Evolutionary conservation across 805 yeast species (phyloP).

Genomic region (Debaryomyces tyrocola): DNA sequence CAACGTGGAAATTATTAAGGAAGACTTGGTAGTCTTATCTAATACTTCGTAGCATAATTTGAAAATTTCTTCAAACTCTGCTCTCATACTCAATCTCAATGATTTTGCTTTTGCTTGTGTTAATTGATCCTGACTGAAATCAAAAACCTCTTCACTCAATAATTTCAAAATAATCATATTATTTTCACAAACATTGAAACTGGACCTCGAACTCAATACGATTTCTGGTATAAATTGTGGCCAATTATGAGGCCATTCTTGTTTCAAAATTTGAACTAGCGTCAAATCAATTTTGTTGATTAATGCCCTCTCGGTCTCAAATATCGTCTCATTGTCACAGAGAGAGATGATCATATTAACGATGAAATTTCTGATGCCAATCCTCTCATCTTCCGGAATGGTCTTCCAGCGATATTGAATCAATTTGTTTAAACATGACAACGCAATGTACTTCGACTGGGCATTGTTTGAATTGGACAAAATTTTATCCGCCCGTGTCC

Average conservation of each 20-base stretch:
- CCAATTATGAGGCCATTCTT: constrained; percentile 99
- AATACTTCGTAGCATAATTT: constrained; percentile 90
- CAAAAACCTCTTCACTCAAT: constrained; percentile 94
- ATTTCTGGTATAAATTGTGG: constrained; percentile 95
- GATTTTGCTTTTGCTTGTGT: constrained; percentile 91
- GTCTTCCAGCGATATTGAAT: constrained; percentile 93
- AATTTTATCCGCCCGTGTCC: constrained; percentile 92
- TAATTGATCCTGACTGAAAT: constrained; percentile 92
- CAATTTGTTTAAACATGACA: constrained; percentile 84
- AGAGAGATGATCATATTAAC: constrained; percentile 91
- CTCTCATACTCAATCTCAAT: constrained; percentile 79
- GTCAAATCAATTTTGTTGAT: constrained; percentile 93
- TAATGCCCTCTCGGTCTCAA: constrained; percentile 72
- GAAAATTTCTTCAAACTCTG: constrained; percentile 91
- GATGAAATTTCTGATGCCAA: constrained; percentile 90
- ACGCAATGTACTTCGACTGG: constrained; percentile 89
- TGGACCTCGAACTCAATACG: constrained; percentile 77
- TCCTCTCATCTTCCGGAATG: constrained; percentile 81
- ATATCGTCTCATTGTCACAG: constrained; percentile 78
- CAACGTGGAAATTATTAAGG: constrained; percentile 81
- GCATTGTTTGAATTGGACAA: constrained; percentile 75
- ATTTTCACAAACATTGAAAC: constrained; percentile 94
- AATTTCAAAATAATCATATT: constrained; percentile 90
- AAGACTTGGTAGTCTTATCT: constrained; percentile 83
- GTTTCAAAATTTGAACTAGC: constrained; percentile 89